phyloP scores from a whole-genome alignment of 768 basidiomycete genomes.

The Suillus occidentalis region DNA sequence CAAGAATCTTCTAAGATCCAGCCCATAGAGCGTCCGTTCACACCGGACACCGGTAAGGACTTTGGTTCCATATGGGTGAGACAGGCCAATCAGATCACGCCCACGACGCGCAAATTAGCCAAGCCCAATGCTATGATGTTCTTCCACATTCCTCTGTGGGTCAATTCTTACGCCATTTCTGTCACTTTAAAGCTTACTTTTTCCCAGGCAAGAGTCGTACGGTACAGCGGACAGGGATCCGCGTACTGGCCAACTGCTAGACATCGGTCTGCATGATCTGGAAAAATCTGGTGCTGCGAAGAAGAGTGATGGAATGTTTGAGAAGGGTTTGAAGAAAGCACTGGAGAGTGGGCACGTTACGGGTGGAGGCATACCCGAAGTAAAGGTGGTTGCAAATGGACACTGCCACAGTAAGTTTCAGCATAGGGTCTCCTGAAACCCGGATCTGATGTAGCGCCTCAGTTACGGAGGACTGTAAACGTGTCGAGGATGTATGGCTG shows the following conservation, averaged over 20 bases:
- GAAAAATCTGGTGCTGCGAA: slow-evolving; percentile 65
- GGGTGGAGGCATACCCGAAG: slow-evolving; percentile 54
- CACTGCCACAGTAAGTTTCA: slow-evolving; percentile 75
- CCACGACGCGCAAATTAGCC: slow-evolving; percentile 57
- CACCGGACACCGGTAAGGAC: slow-evolving; percentile 72
- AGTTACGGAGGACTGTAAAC: slow-evolving; percentile 89
- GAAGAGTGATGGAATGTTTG: slow-evolving; percentile 79
- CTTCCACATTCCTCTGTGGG: slow-evolving; percentile 94
- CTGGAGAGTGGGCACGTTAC: slow-evolving; percentile 66
- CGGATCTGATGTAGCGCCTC: slow-evolving; percentile 16
- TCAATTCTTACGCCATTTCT: slow-evolving; percentile 9
- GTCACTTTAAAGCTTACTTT: neutral
- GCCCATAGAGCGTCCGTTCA: slow-evolving; percentile 81
- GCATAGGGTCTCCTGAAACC: neutral
- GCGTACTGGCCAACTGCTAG: slow-evolving; percentile 58
- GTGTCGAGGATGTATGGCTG: slow-evolving; percentile 84
- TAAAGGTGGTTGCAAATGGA: slow-evolving; percentile 88
- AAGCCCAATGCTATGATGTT: slow-evolving; percentile 98
- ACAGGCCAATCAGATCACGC: slow-evolving; percentile 58
- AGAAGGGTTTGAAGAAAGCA: slow-evolving; percentile 73
- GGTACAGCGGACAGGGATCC: slow-evolving; percentile 63
- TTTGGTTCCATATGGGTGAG: slow-evolving; percentile 66
- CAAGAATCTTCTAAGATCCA: slow-evolving; percentile 76
- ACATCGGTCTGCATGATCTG: slow-evolving; percentile 63
- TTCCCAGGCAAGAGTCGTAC: slow-evolving; percentile 71